Percentiles rank a stretch among this genome's conserved stretches.
Conservation (phyloP, 2,329 filamentous ascomycete genomes). For the Aspergillus viridinutans region DNA sequence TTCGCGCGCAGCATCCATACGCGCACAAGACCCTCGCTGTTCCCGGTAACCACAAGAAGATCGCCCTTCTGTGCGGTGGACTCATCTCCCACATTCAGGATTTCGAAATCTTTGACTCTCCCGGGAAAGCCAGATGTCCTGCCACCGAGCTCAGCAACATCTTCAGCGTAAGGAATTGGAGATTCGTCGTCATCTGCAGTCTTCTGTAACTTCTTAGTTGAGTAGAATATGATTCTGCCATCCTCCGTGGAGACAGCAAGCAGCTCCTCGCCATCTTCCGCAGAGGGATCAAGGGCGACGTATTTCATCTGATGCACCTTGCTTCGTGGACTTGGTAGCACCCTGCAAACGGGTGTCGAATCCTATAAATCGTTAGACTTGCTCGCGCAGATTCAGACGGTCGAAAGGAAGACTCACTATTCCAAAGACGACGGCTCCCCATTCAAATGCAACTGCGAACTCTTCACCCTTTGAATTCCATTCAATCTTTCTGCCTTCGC, state of each 20-base stretch:
- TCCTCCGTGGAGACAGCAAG: constrained; percentile 85
- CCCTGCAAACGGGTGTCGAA: constrained; percentile 71
- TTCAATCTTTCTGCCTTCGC: constrained; percentile 75
- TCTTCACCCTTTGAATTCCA: constrained; percentile 78
- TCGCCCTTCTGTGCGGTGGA: constrained; percentile 30
- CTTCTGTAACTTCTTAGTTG: constrained; percentile 51
- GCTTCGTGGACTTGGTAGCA: constrained; percentile 63
- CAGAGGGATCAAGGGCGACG: constrained; percentile 46
- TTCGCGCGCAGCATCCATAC: constrained; percentile 61
- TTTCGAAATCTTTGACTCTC: constrained; percentile 84
- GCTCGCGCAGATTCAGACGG: background rate
- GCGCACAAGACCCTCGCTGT: constrained; percentile 81
- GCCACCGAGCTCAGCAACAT: constrained; percentile 76
- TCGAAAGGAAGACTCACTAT: constrained; percentile 49
- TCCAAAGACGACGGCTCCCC: constrained; percentile 78
- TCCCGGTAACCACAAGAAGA: constrained; percentile 65
- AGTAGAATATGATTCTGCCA: constrained; percentile 79
- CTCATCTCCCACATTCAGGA: constrained; percentile 49
- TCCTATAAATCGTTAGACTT: constrained; percentile 46
- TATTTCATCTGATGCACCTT: constrained; percentile 85
- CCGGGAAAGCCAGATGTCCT: constrained; percentile 61
- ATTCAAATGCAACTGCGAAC: constrained; percentile 85
- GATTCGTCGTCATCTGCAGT: constrained; percentile 46
- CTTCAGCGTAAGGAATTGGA: constrained; percentile 54
- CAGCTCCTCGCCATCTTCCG: constrained; percentile 50